phyloP scores from a whole-genome alignment of 345 rosid genomes.

The Citrus unshiu region DNA sequence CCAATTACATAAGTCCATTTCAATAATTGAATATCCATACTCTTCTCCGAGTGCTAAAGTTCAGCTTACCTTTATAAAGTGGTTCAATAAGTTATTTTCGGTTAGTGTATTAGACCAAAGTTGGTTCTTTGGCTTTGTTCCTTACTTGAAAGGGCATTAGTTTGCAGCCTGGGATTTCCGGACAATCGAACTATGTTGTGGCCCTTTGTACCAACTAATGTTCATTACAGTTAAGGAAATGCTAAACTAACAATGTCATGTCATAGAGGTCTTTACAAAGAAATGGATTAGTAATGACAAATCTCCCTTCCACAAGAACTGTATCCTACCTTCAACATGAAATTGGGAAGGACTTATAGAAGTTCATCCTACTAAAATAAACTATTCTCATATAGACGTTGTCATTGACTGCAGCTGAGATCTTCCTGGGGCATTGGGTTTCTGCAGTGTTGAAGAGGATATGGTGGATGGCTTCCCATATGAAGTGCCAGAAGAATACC shows the following conservation, averaged over 20 bases:
- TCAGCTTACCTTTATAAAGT: background rate
- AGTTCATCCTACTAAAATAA: constrained; percentile 36
- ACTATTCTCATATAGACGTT: constrained; percentile 66
- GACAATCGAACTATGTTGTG: background rate
- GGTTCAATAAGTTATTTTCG: background rate
- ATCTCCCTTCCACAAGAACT: background rate
- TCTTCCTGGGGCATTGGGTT: constrained; percentile 99
- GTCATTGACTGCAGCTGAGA: constrained; percentile 99
- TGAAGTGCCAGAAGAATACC: constrained; percentile 84
- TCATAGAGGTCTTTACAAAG: background rate
- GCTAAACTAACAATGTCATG: background rate
- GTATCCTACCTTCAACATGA: constrained; percentile 10
- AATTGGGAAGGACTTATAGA: constrained; percentile 26
- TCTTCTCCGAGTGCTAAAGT: background rate
- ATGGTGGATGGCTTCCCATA: constrained; percentile 96
- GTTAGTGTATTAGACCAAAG: background rate
- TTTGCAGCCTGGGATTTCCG: background rate
- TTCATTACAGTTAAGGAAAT: background rate
- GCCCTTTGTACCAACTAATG: background rate
- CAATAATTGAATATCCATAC: background rate
- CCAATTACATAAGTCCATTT: background rate
- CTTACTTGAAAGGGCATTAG: background rate
- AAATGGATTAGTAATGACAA: background rate
- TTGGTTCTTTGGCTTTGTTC: background rate
- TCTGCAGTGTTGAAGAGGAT: constrained; percentile 99